phyloP scores from a whole-genome alignment of 805 yeast genomes.

The Metschnikowia lochheadii region DNA sequence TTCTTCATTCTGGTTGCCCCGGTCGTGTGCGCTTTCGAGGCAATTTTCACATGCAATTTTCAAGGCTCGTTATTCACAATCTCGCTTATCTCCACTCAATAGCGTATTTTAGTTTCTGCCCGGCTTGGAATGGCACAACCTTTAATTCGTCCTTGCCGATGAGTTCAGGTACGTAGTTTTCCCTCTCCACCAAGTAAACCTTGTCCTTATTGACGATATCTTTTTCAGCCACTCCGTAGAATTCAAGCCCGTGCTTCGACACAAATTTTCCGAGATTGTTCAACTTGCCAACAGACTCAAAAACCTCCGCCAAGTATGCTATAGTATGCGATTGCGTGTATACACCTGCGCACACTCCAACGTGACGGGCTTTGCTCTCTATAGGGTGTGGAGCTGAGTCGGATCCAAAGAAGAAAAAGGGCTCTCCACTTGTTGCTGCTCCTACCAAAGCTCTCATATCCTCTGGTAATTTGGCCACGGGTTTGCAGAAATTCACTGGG shows the following conservation, averaged over 20 bases:
- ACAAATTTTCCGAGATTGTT: conserved; percentile 72
- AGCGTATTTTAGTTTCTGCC: conserved; percentile 66
- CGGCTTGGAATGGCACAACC: conserved; percentile 82
- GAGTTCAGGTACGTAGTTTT: conserved; percentile 55
- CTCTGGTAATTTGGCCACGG: conserved; percentile 89
- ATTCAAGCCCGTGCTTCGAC: conserved; percentile 63
- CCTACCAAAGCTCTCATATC: conserved; percentile 76
- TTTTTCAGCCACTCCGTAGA: conserved; percentile 57
- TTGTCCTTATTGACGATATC: conserved; percentile 40
- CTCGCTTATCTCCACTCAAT: conserved; percentile 59
- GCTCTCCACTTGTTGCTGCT: conserved; percentile 90
- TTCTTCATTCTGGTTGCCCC: too few species aligned
- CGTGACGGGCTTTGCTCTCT: conserved; percentile 66
- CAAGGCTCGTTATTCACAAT: not conserved
- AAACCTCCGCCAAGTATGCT: conserved; percentile 81
- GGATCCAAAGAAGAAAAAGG: conserved; percentile 93
- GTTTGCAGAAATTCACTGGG: conserved; percentile 93
- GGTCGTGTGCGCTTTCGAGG: not conserved
- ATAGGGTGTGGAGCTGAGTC: conserved; percentile 98
- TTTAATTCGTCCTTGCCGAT: conserved; percentile 43
- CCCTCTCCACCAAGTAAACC: conserved; percentile 52
- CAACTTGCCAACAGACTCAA: conserved; percentile 61
- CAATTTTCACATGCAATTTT: not conserved
- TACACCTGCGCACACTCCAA: conserved; percentile 97
- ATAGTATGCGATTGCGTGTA: conserved; percentile 83